Percentiles rank a stretch among this genome's conserved stretches.
Evolutionary conservation across 148 eudicot species (phyloP).

Genomic region (Euryodendron excelsum): DNA sequence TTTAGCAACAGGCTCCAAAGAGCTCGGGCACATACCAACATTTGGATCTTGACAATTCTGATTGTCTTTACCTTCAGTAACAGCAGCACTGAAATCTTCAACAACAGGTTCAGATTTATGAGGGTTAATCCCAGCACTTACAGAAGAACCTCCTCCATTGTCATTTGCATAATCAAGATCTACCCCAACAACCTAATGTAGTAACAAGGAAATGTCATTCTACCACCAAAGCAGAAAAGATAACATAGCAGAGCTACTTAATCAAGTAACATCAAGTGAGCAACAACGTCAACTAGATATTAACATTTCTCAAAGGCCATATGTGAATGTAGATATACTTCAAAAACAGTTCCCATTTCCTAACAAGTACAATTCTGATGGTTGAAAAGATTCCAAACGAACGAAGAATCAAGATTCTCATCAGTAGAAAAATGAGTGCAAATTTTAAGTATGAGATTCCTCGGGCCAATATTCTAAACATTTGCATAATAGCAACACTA

Average conservation of each 20-base stretch:
- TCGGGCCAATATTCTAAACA: neutral
- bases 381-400: neutral
- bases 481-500: neutral
- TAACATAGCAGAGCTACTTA: constrained; percentile 1
- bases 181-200: constrained; percentile 23
- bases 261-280: constrained; percentile 4
- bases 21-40: constrained; percentile 12
- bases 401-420: neutral
- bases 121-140: constrained; percentile 21
- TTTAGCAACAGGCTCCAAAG: constrained; percentile 22
- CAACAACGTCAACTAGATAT: neutral
- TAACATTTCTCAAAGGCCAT: neutral
- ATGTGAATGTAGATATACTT: neutral
- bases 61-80: constrained; percentile 26
- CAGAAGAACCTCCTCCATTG: constrained; percentile 21
- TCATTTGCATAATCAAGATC: constrained; percentile 24
- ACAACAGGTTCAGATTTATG: constrained; percentile 26
- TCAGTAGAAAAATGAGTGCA: neutral
- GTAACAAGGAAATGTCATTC: constrained; percentile 11
- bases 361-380: neutral
- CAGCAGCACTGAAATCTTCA: constrained; percentile 30
- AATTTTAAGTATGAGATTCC: neutral
- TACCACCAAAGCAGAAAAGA: constrained; percentile 6
- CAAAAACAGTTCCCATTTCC: neutral
- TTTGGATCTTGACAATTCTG: constrained; percentile 18